These are phyloP conservation scores for Exsudoporus frostii DNA, from an alignment of 768 basidiomycete species.

Conservation along the genomic window DNA sequence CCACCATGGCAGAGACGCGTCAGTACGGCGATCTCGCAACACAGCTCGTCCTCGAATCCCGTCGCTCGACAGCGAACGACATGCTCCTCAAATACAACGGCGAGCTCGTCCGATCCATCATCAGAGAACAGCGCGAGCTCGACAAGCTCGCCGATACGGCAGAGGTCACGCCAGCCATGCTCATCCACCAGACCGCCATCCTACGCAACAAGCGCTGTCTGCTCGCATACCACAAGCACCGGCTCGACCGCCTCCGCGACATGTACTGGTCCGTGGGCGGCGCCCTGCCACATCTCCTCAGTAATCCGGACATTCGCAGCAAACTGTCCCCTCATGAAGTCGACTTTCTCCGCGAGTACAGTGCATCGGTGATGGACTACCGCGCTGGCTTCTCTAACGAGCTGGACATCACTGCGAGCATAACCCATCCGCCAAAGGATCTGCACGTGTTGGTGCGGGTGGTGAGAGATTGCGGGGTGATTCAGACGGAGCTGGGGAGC, in stretches of 20 bases:
- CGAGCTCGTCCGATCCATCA: slow-evolving; percentile 75
- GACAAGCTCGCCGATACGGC: slow-evolving; percentile 53
- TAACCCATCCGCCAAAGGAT: slow-evolving; percentile 83
- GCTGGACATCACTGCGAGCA: slow-evolving; percentile 81
- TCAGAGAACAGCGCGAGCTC: slow-evolving; percentile 90
- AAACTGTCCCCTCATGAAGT: slow-evolving; percentile 79
- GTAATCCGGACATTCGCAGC: slow-evolving; percentile 60
- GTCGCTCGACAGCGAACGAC: slow-evolving; percentile 79
- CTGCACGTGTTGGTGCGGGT: slow-evolving; percentile 86
- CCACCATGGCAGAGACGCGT: slow-evolving; percentile 46
- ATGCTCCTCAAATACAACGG: slow-evolving; percentile 92
- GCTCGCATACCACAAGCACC: slow-evolving; percentile 87
- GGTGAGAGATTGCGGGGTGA: slow-evolving; percentile 83
- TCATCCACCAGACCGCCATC: slow-evolving; percentile 87
- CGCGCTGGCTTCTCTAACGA: slow-evolving; percentile 82
- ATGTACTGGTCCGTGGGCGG: slow-evolving; percentile 91
- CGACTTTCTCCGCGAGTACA: slow-evolving; percentile 82
- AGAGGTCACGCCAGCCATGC: slow-evolving; percentile 54
- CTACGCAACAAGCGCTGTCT: slow-evolving; percentile 94
- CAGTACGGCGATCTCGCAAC: slow-evolving; percentile 86
- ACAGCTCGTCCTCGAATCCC: slow-evolving; percentile 82
- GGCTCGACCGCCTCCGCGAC: slow-evolving; percentile 78
- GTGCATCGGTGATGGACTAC: slow-evolving; percentile 76
- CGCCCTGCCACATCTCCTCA: slow-evolving; percentile 79
- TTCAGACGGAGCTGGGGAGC: slow-evolving; percentile 87